Evolutionary conservation across 1,284 basidiomycete species (phyloP), one percentile per base, ranked within the genome.

Genomic region (Leccinum huronense): DNA sequence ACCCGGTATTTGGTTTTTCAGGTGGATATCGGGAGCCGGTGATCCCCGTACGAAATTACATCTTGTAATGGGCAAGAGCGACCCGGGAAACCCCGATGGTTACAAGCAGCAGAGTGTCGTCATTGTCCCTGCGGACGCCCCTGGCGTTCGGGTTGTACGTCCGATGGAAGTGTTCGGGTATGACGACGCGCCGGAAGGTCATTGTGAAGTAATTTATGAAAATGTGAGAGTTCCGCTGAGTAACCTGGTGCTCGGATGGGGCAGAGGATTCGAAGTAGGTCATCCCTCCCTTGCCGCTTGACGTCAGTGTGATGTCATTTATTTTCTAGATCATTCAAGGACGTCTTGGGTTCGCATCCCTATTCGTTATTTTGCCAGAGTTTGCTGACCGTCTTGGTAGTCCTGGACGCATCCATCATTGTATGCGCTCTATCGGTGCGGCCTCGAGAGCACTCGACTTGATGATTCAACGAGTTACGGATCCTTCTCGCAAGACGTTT

Each of bases 1-100:
- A 45, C n/a, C 55, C 58, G 65, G 64, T 31, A 51, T 27, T 40
- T 38, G 34, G 42, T 51, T 65, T 45, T 13, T 61, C 51, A 91
- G 89, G 93, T 98, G 93, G 91, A 98, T 98, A 77, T 95, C 94
- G 53, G 97, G 97, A 59, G 97, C 97, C 5, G 96, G 96, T 40
- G 96, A 99, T 77, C 95, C 95, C 56, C 85, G 97, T 64, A 93
- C 89, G 68, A 87, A 86, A 65, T 74, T 99, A 7, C 97, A 99
- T 76, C 86, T 99, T 61, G 93, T 98, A 54, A 91, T 99, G 82
- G 97, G 95, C 66, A 94, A 95, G 81, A 93, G 88, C 67, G 91
- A 94, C 75, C 86, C 92, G 5, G 80, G 80, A 60, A 93, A 94
- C 77, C 80, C 83, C 66, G 87, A 86, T 73, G 72, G 79, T 48